Evolutionary conservation across 1,139 yeast genomes (phyloP), one percentile per base, ranked within the genome.

Genomic region (Suhomyces kunorum): DNA sequence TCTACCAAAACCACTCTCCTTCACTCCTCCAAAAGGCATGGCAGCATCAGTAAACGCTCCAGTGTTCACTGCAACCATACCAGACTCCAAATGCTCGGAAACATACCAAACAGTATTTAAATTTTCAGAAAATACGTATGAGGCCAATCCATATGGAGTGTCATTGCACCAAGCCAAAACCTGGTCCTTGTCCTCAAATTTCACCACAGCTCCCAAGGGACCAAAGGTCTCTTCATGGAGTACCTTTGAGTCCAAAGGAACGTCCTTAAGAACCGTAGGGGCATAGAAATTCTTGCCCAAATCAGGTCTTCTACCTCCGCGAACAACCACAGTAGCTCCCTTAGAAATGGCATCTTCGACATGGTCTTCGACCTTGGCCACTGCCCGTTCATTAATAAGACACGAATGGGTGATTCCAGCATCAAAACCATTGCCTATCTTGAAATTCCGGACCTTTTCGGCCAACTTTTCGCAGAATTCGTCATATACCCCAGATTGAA

Each of bases 221-320:
- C 96, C 97, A 60, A 89, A 89, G 1, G 95, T 87, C 65, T 89
- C 97, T 53, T 87, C 94, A 23, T 66, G 56, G 43, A 80, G 70
- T 18, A 88, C 84, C 42, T 63, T 57, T 75, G 88, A 86, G 28
- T 75, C 75, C 6, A 71, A 64, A 36, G 87, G 78, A 27, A 86
- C 89, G 46, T 81, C 76, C 9, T 79, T 70, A 43, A 89, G 59
- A 8, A 89, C 80, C 1, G 94, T 85, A 42, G 94, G 87, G 13
- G 82, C 81, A 59, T 81, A 89, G 64, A 87, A 89, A 53, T 78
- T 75, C 36, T 79, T 78, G 6, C 96, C 96, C 28, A 87, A 58
- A n/a, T 81, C 81, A 1, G 80, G 64, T 39, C 81, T 67, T 28
- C 74, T 72, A 18, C 80, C 75, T 42, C 97, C 97, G 39, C 87